Base-by-base conservation (phyloP, 1,284 basidiomycete species). In the Neonothopanus nambi region DNA sequence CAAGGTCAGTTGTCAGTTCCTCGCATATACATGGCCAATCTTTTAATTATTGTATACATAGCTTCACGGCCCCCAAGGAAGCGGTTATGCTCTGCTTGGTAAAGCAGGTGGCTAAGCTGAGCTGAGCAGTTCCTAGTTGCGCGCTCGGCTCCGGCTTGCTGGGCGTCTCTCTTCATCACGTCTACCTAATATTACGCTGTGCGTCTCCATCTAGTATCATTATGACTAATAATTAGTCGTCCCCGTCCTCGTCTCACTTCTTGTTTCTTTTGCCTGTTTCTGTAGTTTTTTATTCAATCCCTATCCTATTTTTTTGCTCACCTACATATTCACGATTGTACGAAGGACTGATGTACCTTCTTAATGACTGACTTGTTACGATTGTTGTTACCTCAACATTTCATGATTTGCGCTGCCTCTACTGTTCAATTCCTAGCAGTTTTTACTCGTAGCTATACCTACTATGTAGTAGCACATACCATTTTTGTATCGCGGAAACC, bases 11-110 rank as follows among this genome's bases (percentile, higher is more conserved):
- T 35, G n/a, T 51, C 4, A 40, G 12, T 23, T n/a, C 30, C 43
- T 57, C 38, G 9, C 9, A 33, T 13, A 33, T 33, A 8, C 9
- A 13, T 13, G 30, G 30, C 13, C 9, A 33, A 4, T 4, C 9
- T 33, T 51, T 45, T 52, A 18, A 35, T 43, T 51, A 58, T 50
- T 20, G 28, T 48, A 37, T 40, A 39, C 47, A n/a, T 57, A 87
- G 82, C 68, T 81, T 55, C 80, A 89, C 63, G 88, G 88, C 4
- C 88, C 88, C 0, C 80, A 81, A 63, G 87, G 88, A 18, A 76
- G 72, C 54, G 89, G 88, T 30, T 91, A 91, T 63, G 88, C 87
- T 15, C 67, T 90, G 36, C 71, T 89, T 3, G 87, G 88, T 26
- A 88, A 86, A 64, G 72, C 76, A 15, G 57, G 57, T 5, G 57